Conservation (phyloP, 495 filamentous ascomycete species). For the Glutinoglossum americanum region DNA sequence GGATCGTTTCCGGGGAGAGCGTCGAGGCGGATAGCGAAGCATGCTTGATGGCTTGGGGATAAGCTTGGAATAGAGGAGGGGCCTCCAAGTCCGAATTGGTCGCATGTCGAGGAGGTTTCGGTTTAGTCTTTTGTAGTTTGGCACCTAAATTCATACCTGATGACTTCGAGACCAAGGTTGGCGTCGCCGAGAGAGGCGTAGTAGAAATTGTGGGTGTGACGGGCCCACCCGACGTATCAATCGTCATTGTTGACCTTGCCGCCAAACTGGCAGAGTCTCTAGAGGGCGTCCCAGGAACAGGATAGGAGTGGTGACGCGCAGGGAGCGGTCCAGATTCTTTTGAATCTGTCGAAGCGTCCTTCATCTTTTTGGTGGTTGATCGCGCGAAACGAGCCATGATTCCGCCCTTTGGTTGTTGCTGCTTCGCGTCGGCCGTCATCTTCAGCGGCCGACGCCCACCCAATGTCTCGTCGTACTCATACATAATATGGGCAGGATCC, state of each 20-base stretch:
- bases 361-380: background rate
- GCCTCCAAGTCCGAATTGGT: slow-evolving; percentile 10
- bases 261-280: background rate
- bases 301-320: background rate
- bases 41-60: slow-evolving; percentile 55
- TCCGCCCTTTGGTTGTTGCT: background rate
- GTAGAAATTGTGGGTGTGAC: background rate
- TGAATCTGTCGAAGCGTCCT: background rate
- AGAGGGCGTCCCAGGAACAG: background rate
- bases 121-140: background rate
- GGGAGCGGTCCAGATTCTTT: background rate
- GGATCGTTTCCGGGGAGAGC: slow-evolving; percentile 33
- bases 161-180: background rate
- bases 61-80: slow-evolving; percentile 78
- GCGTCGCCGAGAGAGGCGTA: background rate
- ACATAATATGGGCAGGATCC: background rate
- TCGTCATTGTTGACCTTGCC: background rate
- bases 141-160: background rate
- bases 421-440: background rate
- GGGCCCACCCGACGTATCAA: background rate
- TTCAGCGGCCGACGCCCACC: background rate
- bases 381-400: background rate
- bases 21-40: slow-evolving; percentile 26
- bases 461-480: background rate
- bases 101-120: background rate